A percentile compares a stretch with the other conserved stretches of the same genome.
Conservation (phyloP, 148 eudicot species). For the Diospyros lotus region DNA sequence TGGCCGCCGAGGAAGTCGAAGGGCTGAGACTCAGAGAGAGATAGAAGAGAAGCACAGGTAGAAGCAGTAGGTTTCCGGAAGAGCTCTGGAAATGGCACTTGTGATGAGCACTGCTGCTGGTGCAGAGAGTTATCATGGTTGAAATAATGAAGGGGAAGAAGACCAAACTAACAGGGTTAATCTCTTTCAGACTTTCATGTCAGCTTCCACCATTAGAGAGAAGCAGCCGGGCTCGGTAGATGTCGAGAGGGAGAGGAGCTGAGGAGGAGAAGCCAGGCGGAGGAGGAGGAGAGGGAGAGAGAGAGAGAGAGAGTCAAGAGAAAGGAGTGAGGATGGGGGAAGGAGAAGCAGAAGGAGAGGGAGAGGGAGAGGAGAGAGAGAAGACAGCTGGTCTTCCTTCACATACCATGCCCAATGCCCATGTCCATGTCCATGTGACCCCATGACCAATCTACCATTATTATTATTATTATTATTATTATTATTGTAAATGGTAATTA, state of each 20-base stretch:
- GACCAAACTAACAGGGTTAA: not conserved
- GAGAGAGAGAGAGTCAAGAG: conserved; percentile 40
- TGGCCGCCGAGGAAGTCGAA: conserved; percentile 15
- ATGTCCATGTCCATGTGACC: conserved; percentile 55
- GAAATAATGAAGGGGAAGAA: not conserved
- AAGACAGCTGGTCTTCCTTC: conserved; percentile 51
- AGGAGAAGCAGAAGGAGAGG: conserved; percentile 27
- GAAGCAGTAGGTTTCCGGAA: not conserved
- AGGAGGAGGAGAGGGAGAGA: conserved; percentile 16
- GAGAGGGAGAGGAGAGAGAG: conserved; percentile 16
- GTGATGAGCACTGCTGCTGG: too few species aligned
- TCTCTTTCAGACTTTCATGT: conserved; percentile 14
- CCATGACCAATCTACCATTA: conserved; percentile 7
- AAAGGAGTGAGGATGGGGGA: conserved; percentile 22
- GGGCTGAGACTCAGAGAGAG: conserved; percentile 5
- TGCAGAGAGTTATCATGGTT: conserved; percentile 19
- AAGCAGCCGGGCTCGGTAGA: not conserved
- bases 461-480: not conserved
- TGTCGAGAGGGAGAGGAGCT: not conserved
- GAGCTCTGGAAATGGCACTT: not conserved
- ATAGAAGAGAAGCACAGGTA: conserved; percentile 8
- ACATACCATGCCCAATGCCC: too few species aligned
- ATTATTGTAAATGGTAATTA: too few species aligned
- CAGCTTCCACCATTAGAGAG: conserved; percentile 24
- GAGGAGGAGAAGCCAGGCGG: not conserved